These are phyloP conservation scores for Mariannaea elegans DNA, from an alignment of 2,329 filamentous ascomycete species.

Conservation along the genomic window DNA sequence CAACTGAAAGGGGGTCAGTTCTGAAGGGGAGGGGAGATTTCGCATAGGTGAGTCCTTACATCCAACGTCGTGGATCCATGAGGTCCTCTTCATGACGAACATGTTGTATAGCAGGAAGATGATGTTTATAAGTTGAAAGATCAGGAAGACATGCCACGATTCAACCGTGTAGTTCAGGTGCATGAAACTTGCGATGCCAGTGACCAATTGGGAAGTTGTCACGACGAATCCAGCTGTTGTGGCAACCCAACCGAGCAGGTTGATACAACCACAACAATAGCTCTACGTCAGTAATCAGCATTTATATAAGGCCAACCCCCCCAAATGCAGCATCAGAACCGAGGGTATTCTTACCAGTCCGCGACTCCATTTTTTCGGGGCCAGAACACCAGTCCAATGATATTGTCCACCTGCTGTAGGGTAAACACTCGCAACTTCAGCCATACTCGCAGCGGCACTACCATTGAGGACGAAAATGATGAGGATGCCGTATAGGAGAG, in stretches of 20 bases:
- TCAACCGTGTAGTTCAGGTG: slow-evolving; percentile 1
- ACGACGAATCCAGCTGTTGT: slow-evolving; percentile 18
- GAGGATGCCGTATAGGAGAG: slow-evolving; percentile 17
- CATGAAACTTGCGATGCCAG: slow-evolving; percentile 12
- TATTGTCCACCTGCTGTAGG: slow-evolving; percentile 44
- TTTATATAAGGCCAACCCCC: too few species aligned
- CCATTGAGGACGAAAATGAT: slow-evolving; percentile 21
- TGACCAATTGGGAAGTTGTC: slow-evolving; percentile 19
- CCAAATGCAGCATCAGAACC: not conserved
- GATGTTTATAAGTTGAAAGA: slow-evolving; percentile 21
- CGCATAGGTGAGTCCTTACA: slow-evolving; percentile 10
- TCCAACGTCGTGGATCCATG: slow-evolving; percentile 22
- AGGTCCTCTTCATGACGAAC: slow-evolving; percentile 20
- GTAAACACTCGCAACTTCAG: slow-evolving; percentile 21
- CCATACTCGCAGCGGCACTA: slow-evolving; percentile 21
- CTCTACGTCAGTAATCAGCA: slow-evolving; percentile 13
- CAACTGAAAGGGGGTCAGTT: not conserved
- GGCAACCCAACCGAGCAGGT: slow-evolving; percentile 20
- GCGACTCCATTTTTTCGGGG: slow-evolving; percentile 34
- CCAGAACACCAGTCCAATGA: slow-evolving; percentile 46
- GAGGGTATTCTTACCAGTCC: slow-evolving; percentile 13
- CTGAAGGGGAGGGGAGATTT: not conserved
- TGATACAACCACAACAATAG: slow-evolving; percentile 18
- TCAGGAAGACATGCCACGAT: slow-evolving; percentile 22
- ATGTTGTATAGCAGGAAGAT: slow-evolving; percentile 19